A percentile compares a stretch with the other conserved stretches of the same genome.
phyloP scores from a whole-genome alignment of 495 filamentous ascomycete species.

The Penicillium pancosmium region DNA sequence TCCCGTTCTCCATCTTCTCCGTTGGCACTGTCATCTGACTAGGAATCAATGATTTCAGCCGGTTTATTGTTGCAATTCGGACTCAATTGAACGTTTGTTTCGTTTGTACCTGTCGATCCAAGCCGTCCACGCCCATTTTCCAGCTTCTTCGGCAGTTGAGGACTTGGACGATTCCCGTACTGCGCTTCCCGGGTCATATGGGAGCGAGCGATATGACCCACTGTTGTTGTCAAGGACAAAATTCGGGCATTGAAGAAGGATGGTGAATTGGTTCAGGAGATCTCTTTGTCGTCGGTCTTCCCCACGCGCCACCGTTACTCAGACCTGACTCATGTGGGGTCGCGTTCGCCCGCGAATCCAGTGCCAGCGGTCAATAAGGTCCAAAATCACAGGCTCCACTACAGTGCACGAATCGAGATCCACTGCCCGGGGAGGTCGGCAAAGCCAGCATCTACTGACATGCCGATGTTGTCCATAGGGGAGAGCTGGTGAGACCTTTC shows the following conservation, averaged over 20 bases:
- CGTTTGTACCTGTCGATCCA: slow-evolving; percentile 2
- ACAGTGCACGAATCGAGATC: slow-evolving; percentile 17
- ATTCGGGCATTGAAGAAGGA: background rate
- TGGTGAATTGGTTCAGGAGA: background rate
- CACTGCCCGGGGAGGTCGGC: slow-evolving; percentile 25
- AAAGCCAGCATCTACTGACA: slow-evolving; percentile 14
- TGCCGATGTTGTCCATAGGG: slow-evolving; percentile 19
- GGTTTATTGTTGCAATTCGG: background rate
- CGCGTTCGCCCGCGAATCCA: slow-evolving; percentile 11
- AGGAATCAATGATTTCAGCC: background rate
- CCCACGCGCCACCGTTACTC: slow-evolving; percentile 33
- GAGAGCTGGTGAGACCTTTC: background rate
- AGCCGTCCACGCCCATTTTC: background rate
- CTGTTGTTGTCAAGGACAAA: background rate
- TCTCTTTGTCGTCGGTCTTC: background rate
- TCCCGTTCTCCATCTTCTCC: background rate
- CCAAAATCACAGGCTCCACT: slow-evolving; percentile 17
- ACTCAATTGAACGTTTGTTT: background rate
- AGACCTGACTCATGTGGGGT: slow-evolving; percentile 48
- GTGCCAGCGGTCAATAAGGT: slow-evolving; percentile 2
- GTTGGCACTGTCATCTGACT: background rate
- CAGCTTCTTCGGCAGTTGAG: background rate
- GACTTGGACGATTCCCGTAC: background rate
- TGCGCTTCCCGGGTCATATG: background rate
- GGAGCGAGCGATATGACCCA: background rate